These are phyloP conservation scores for Torulaspora gathmanii DNA, from an alignment of 805 yeast genomes.

Conservation along the genomic window DNA sequence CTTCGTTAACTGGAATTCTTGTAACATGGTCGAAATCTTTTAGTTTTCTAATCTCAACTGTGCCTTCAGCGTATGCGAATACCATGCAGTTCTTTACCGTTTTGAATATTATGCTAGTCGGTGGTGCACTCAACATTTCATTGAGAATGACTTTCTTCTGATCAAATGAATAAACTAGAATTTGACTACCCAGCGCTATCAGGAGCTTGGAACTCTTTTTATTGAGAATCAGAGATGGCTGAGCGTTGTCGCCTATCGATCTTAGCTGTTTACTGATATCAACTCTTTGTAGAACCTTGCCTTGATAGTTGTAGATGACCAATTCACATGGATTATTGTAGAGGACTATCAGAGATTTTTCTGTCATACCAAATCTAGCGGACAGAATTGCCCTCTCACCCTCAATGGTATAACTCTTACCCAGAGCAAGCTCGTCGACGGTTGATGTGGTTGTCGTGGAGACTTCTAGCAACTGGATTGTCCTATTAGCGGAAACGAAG, in stretches of 20 bases:
- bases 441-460: conserved; percentile 4
- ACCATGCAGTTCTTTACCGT: conserved; percentile 16
- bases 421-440: conserved; percentile 10
- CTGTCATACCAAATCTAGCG: conserved; percentile 32
- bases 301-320: conserved; percentile 29
- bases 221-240: conserved; percentile 19
- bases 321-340: conserved; percentile 21
- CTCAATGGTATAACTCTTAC: conserved; percentile 14
- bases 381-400: conserved; percentile 12
- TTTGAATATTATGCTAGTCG: conserved; percentile 16
- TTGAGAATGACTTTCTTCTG: conserved; percentile 26
- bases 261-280: conserved; percentile 17
- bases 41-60: conserved; percentile 27
- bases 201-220: conserved; percentile 32
- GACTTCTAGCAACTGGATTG: conserved; percentile 13
- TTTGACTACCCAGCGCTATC: conserved; percentile 23
- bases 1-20: not conserved
- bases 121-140: conserved; percentile 10
- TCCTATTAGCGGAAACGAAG: conserved; percentile 13
- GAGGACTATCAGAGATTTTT: conserved; percentile 31
- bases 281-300: conserved; percentile 26
- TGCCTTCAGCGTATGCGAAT: conserved; percentile 23
- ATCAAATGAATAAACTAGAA: conserved; percentile 33
- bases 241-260: conserved; percentile 1
- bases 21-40: conserved; percentile 13